Percentiles rank a stretch among this genome's conserved stretches.
Evolutionary conservation across 179 eudicot species (phyloP).

Genomic region (Beta lomatogona): DNA sequence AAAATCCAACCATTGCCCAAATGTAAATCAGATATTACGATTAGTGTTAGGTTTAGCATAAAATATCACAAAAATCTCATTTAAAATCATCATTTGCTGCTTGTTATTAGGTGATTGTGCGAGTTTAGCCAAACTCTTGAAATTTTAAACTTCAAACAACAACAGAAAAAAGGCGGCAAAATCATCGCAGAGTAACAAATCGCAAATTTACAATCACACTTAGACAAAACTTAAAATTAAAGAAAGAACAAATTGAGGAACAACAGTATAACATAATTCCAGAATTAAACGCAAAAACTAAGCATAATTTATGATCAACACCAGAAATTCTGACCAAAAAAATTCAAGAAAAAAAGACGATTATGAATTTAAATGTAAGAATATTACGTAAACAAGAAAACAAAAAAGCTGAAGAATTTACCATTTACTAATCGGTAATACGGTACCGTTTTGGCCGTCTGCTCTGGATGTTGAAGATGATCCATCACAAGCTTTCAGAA

Average conservation of each 20-base stretch:
- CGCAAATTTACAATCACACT: background rate
- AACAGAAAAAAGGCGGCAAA: constrained; percentile 4
- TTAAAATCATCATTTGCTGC: background rate
- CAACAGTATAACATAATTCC: background rate
- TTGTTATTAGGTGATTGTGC: background rate
- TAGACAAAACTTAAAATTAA: background rate
- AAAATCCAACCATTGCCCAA: background rate
- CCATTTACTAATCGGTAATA: background rate
- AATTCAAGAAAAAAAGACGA: background rate
- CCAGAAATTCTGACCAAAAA: background rate
- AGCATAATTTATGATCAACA: background rate
- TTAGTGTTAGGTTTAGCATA: background rate
- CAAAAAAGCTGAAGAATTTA: background rate
- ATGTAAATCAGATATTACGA: background rate
- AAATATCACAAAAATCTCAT: background rate
- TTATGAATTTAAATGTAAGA: background rate
- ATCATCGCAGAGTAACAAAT: background rate
- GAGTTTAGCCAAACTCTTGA: background rate
- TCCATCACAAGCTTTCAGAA: background rate
- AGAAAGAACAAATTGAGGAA: background rate
- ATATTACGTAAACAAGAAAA: background rate
- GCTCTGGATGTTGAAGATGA: background rate
- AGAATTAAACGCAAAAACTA: background rate
- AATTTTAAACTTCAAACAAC: background rate
- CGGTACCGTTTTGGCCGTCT: background rate